A percentile compares a stretch with the other conserved stretches of the same genome.
Evolutionary conservation across 805 yeast species (phyloP).

Genomic region (Isabelozyma heimii): DNA sequence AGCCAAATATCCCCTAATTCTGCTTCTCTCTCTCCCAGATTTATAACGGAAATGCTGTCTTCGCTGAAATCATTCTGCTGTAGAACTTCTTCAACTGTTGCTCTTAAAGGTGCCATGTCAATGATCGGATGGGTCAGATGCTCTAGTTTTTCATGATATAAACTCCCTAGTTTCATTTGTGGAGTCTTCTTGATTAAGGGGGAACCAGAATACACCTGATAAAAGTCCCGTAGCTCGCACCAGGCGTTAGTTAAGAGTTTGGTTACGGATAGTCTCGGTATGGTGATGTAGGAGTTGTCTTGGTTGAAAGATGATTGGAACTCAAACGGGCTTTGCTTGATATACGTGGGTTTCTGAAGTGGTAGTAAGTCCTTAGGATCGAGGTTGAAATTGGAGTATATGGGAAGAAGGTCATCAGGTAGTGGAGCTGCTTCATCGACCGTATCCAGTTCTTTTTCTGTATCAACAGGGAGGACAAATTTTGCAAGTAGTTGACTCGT

Average conservation of each 20-base stretch:
- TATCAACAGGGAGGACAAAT: too few species aligned
- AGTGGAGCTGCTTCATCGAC: too few species aligned
- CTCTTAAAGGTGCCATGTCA: conserved; percentile 9
- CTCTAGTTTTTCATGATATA: conserved; percentile 50
- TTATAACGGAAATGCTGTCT: too few species aligned
- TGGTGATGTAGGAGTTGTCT: conserved; percentile 16
- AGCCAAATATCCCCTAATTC: conserved; percentile 34
- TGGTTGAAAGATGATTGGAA: conserved; percentile 22
- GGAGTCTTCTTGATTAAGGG: conserved; percentile 22
- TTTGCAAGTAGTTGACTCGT: too few species aligned
- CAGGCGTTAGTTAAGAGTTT: conserved; percentile 55
- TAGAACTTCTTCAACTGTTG: conserved; percentile 2
- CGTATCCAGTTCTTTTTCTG: too few species aligned
- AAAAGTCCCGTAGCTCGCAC: conserved; percentile 66
- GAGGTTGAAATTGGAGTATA: too few species aligned
- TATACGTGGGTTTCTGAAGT: conserved; percentile 8
- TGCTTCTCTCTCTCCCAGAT: conserved; percentile 7
- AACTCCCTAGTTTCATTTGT: conserved; percentile 47
- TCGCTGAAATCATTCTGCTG: background rate
- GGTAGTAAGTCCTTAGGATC: conserved; percentile 7
- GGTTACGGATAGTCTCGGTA: conserved; percentile 56
- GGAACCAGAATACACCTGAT: conserved; percentile 48
- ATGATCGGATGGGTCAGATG: conserved; percentile 38
- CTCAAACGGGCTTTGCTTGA: conserved; percentile 18
- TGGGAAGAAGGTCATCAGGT: too few species aligned